Base-by-base conservation (phyloP, 345 rosid genomes). In the Sisymbrium altissimum region DNA sequence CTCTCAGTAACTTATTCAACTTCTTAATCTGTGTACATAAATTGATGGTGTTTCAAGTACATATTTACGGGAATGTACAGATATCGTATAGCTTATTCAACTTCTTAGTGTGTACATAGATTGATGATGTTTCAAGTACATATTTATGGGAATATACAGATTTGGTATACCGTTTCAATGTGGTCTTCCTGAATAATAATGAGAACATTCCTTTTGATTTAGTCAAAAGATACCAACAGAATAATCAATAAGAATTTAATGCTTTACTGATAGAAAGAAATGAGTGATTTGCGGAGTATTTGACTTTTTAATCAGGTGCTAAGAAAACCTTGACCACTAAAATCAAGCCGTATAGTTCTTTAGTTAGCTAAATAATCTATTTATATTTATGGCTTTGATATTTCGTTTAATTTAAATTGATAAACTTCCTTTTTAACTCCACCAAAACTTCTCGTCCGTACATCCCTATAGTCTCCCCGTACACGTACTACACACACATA, bases 151-250 rank as follows among this genome's bases (percentile, higher is more conserved):
- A 53, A 53, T 52, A 23, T 52, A 13, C 70, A 3, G 33, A 52
- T 17, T 30, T 29, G 4, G 41, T 29, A 18, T 12, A 41, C 45
- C 36, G 6, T 43, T 18, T 54, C 44, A 53, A 50, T 49, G 43
- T n/a, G n/a, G 15, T 30, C 3, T 23, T 18, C 14, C 6, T n/a
- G 32, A 50, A 50, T 49, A 14, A 13, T 32, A 11, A 36, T 17
- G 58, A 18, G 25, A 29, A 75, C 30, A 60, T 19, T 49, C 48
- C 8, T 43, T 68, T 68, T 43, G 64, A 68, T 68, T 53, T 61
- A 12, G 74, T 75, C 79, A 75, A 68, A 75, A 70, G 64, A 52
- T 62, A 39, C 70, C 64, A 69, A 62, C 46, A 56, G 13, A 45
- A 53, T 44, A 43, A n/a, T 21, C n/a, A n/a, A n/a, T 32, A 63